These are phyloP conservation scores for Amauroascus niger DNA, from an alignment of 2,329 filamentous ascomycete species.

Conservation along the genomic window DNA sequence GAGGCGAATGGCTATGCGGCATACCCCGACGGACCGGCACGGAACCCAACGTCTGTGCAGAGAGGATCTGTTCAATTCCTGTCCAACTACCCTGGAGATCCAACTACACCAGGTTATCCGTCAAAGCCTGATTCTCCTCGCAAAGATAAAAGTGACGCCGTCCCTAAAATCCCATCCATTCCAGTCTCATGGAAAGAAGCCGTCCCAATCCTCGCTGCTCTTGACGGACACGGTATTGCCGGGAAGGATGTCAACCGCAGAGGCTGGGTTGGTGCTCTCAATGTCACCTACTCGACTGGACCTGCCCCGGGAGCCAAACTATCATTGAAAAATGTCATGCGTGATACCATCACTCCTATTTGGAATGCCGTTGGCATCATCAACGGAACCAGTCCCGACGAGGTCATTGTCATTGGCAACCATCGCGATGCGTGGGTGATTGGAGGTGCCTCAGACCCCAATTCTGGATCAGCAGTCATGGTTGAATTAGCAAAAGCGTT, in stretches of 20 bases:
- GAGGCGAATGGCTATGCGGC: constrained; percentile 38
- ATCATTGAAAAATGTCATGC: constrained; percentile 22
- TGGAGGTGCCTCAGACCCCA: constrained; percentile 45
- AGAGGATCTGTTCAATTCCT: constrained; percentile 36
- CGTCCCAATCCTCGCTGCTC: constrained; percentile 24
- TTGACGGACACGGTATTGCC: constrained; percentile 27
- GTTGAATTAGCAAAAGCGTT: constrained; percentile 45
- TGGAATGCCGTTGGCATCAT: constrained; percentile 25
- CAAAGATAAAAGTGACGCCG: constrained; percentile 21
- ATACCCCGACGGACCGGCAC: constrained; percentile 37
- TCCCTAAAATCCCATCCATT: constrained; percentile 29
- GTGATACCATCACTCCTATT: constrained; percentile 21
- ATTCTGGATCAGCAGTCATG: constrained; percentile 42
- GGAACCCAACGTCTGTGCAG: constrained; percentile 40
- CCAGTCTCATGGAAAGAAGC: constrained; percentile 27
- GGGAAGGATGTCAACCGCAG: constrained; percentile 27
- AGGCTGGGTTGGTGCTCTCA: constrained; percentile 27
- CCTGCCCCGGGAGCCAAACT: constrained; percentile 22
- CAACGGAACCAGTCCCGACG: constrained; percentile 26
- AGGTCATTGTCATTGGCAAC: constrained; percentile 44
- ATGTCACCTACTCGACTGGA: constrained; percentile 27
- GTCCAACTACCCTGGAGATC: constrained; percentile 23
- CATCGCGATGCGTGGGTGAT: constrained; percentile 48
- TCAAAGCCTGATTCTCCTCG: constrained; percentile 24
- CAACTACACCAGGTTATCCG: constrained; percentile 27